Evolutionary conservation across 805 yeast genomes (phyloP).

Genomic region (Candida sphagnicola): DNA sequence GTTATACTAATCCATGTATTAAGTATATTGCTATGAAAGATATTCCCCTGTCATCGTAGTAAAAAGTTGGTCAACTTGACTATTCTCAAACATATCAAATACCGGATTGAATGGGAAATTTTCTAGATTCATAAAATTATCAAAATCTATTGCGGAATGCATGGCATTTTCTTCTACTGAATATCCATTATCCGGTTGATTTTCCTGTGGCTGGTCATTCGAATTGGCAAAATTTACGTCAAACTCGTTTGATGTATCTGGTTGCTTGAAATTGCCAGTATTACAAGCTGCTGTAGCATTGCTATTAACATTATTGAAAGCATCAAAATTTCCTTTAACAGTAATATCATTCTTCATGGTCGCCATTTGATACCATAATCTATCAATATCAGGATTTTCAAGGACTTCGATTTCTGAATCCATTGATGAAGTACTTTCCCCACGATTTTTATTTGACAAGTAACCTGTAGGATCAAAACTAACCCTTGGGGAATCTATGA

Average conservation of each 20-base stretch:
- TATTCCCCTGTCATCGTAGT: background rate
- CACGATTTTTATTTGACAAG: background rate
- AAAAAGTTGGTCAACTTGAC: slow-evolving; percentile 5
- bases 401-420: slow-evolving; percentile 10
- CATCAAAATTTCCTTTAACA: background rate
- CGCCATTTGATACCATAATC: slow-evolving; percentile 31
- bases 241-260: background rate
- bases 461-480: background rate
- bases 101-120: slow-evolving; percentile 4
- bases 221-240: background rate
- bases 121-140: background rate
- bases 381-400: slow-evolving; percentile 30
- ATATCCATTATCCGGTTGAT: background rate
- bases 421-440: background rate
- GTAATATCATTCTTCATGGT: slow-evolving; percentile 3
- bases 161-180: background rate
- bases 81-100: slow-evolving; percentile 5
- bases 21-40: too few species aligned
- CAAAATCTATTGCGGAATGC: background rate
- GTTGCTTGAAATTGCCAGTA: background rate
- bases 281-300: background rate
- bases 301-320: background rate
- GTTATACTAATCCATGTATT: too few species aligned
- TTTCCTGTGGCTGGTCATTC: background rate
- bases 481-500: background rate